Evolutionary conservation across 805 yeast genomes (phyloP).

Genomic region (Candida cerambycidarum): DNA sequence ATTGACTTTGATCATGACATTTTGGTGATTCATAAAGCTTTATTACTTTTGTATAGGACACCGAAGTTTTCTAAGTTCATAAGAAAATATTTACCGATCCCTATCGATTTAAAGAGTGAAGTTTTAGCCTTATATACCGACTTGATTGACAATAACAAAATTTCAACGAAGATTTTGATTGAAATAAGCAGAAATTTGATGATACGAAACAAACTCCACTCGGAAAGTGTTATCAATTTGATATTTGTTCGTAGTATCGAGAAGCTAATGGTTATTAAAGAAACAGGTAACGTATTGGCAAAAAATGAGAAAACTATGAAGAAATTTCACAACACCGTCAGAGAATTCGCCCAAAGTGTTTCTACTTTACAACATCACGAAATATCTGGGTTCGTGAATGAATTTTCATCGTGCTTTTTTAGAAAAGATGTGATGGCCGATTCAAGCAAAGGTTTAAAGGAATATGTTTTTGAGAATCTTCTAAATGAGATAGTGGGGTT

Average conservation of each 20-base stretch:
- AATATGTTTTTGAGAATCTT: constrained; percentile 7
- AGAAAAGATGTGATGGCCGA: constrained; percentile 5
- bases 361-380: constrained; percentile 21
- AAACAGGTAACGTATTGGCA: background rate
- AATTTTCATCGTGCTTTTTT: constrained; percentile 6
- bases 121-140: constrained; percentile 4
- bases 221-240: constrained; percentile 7
- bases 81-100: constrained; percentile 6
- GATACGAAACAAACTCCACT: constrained; percentile 13
- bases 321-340: constrained; percentile 24
- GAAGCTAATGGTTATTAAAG: constrained; percentile 1
- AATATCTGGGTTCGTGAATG: constrained; percentile 19
- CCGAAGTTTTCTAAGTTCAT: background rate
- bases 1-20: background rate
- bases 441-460: constrained; percentile 16
- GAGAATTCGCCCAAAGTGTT: constrained; percentile 30
- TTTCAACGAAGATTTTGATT: constrained; percentile 8
- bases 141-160: background rate
- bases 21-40: constrained; percentile 8
- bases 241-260: constrained; percentile 7
- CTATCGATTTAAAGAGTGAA: background rate
- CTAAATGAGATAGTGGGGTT: constrained; percentile 11
- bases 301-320: constrained; percentile 1
- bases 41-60: background rate
- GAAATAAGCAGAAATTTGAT: constrained; percentile 14